Base-by-base conservation (phyloP, 768 basidiomycete genomes). In the Leccinum aurantiacum region DNA sequence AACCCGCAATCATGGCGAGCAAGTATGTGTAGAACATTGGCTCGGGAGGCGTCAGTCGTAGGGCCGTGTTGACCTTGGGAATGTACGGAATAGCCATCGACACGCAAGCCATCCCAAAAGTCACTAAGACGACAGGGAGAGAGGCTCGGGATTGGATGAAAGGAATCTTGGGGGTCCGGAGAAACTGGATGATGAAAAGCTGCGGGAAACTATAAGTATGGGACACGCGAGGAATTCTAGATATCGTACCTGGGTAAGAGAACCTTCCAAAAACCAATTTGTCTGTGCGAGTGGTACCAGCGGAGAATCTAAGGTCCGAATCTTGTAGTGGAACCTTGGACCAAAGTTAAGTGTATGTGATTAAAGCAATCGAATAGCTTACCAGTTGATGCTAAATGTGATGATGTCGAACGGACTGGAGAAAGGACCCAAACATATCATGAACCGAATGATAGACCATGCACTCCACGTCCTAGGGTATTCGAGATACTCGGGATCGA, bases 181-280 rank as follows among this genome's bases (percentile, higher is more conserved):
- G 69, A 60, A 74, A 73, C 46, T 73, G 71, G 15, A 73, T 74
- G 31, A 73, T 69, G 24, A 73, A 73, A 41, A 73, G 67, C 71
- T 73, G 51, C 13, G 46, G 24, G 11, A 17, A 35, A 29, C 5
- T 11, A n/a, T 67, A 14, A 64, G 48, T 8, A 46, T 29, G 11
- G 3, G 6, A 24, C 11, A 10, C 31, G 22, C 19, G 10, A 15
- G 5, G 11, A 4, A 50, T 13, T 9, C 8, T 11, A 13, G n/a
- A 27, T 46, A n/a, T 25, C 60, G 49, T 64, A 75, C 75, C 68
- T 76, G 74, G 5, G 74, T 75, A 53, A 75, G 47, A 38, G 75
- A 72, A 13, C 74, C 75, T 56, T 75, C 74, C 37, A 75, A 65
- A 56, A 75, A 75, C 74, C 74, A 75, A 58, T 75, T 64, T 15